Evolutionary conservation across 306 rosid species (phyloP), one percentile per base, ranked within the genome.

Genomic region (Sphenostylis stenocarpa): DNA sequence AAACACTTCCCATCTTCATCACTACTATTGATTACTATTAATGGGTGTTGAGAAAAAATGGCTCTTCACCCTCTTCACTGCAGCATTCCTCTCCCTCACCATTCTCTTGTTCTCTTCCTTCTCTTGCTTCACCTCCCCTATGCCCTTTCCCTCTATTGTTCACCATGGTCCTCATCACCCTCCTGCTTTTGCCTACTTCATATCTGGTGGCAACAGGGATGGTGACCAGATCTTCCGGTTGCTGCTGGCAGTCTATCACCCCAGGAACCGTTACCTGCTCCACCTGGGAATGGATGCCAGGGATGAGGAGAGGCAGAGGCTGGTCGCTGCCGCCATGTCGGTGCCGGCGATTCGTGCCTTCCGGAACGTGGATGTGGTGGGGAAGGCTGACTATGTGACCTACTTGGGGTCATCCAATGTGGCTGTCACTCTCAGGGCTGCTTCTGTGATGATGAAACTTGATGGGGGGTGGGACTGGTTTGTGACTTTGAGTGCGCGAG

Each of bases 31-130:
- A 6, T 16, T 5, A 14, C 38, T 28, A 81, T 83, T 72, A 75
- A 92, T 92, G 96, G 96, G 92, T 84, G 96, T 86, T 80, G 96
- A 88, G 84, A 90, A 75, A 86, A 90, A 85, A 84, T 92, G 96
- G 90, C 86, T 92, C 13, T 85, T 92, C 79, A 88, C 92, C 44
- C 91, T 92, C 65, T 83, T 92, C 88, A 67, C 86, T 8, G 89
- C 93, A 58, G 85, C 90, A 41, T 82, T 90, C 7, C 70, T 92
- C 47, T 86, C 94, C 5, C 84, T 88, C 52, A 53, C 80, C 43
- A 67, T 93, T n/a, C 84, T 93, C 19, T 47, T 90, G 17, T 55
- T 91, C 79, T 85, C 88, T 71, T 85, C 93, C 28, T 68, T 84
- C 81, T 88, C 94, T 26, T 77, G 85, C 78, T 87, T 90, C 80